Evolutionary conservation across 2,329 filamentous ascomycete species (phyloP).

Genomic region (Dactylellina haptotyla): DNA sequence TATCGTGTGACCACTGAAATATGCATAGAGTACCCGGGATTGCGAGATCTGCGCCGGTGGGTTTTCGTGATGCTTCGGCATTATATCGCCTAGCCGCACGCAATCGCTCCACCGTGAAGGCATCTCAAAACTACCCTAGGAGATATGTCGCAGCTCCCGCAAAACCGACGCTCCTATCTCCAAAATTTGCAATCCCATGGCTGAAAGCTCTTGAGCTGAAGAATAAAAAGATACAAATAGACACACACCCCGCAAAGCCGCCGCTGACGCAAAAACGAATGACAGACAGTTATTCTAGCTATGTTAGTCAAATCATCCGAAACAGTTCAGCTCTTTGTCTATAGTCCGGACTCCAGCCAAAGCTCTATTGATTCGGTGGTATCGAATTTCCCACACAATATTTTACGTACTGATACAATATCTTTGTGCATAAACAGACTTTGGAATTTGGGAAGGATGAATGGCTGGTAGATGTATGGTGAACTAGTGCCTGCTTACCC

Average conservation of each 20-base stretch:
- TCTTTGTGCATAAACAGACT: conserved; percentile 62
- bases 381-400: too few relatives aligned
- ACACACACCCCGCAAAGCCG: conserved; percentile 62
- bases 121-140: not conserved
- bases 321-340: not conserved
- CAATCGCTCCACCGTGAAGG: not conserved
- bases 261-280: conserved; percentile 74
- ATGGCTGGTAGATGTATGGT: conserved; percentile 73
- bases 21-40: too few relatives aligned
- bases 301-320: conserved; percentile 64
- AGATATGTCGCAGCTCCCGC: conserved; percentile 39
- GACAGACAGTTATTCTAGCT: conserved; percentile 75
- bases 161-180: conserved; percentile 41
- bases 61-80: conserved; percentile 6
- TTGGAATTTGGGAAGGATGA: conserved; percentile 77
- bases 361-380: too few relatives aligned
- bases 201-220: conserved; percentile 43
- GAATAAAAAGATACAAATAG: not conserved
- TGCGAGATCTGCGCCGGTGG: not conserved
- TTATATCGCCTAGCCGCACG: not conserved
- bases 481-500: not conserved
- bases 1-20: too few relatives aligned
- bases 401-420: conserved; percentile 6
- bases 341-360: too few relatives aligned
- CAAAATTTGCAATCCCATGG: conserved; percentile 48